phyloP scores from a whole-genome alignment of 768 basidiomycete genomes.

The Boletus eberwhitei region DNA sequence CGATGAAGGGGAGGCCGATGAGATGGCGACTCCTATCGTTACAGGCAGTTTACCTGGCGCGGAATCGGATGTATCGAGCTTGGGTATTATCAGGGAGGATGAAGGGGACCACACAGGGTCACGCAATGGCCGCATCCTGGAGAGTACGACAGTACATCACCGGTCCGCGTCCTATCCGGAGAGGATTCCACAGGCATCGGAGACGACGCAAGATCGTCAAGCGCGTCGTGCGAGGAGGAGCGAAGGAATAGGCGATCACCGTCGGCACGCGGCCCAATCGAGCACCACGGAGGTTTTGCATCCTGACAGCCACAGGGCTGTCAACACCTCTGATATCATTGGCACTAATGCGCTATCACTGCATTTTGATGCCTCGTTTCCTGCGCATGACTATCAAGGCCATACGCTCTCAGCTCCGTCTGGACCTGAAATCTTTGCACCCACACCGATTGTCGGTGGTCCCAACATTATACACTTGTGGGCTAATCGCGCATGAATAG shows the following conservation, averaged over 20 bases:
- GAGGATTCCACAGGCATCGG: conserved; percentile 10
- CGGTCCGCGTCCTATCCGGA: conserved; percentile 20
- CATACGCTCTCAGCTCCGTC: conserved; percentile 21
- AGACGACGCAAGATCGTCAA: conserved; percentile 15
- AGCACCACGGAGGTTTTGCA: conserved; percentile 21
- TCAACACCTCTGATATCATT: conserved; percentile 22
- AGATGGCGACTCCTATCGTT: conserved; percentile 19
- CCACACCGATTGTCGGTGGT: conserved; percentile 34
- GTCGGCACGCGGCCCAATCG: conserved; percentile 22
- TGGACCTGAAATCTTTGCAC: conserved; percentile 33
- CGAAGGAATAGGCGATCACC: conserved; percentile 16
- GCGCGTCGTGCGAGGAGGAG: conserved; percentile 24
- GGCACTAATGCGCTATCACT: conserved; percentile 33
- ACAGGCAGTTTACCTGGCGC: conserved; percentile 19
- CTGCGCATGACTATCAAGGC: conserved; percentile 22
- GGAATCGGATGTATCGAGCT: conserved; percentile 18
- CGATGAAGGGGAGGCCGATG: conserved; percentile 19
- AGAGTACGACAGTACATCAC: conserved; percentile 10
- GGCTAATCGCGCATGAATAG: conserved; percentile 31
- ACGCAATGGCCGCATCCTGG: conserved; percentile 7
- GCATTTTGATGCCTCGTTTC: conserved; percentile 35
- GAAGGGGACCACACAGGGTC: conserved; percentile 21
- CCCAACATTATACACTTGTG: conserved; percentile 34
- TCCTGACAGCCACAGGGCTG: conserved; percentile 13
- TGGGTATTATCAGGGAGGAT: conserved; percentile 34